Percentiles rank a stretch among this genome's conserved stretches.
Conservation (phyloP, 306 rosid species). For the Cucumis cinereus region DNA sequence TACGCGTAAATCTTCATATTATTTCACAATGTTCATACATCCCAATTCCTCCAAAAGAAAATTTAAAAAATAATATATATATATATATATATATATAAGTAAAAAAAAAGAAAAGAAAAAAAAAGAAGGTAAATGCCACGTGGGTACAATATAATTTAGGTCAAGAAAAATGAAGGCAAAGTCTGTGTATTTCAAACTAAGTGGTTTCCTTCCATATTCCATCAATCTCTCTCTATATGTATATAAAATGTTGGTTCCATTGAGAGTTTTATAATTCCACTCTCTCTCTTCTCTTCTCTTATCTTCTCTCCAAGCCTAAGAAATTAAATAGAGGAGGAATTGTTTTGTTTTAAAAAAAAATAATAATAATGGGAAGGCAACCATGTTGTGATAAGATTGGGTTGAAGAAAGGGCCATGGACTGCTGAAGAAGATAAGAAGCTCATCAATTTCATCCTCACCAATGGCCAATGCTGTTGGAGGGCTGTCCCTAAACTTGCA, state of each 20-base stretch:
- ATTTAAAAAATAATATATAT: too few species aligned
- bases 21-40: background rate
- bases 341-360: too few species aligned
- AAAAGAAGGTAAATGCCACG: background rate
- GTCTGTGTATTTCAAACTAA: background rate
- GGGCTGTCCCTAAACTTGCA: constrained; percentile 71
- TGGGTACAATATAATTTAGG: background rate
- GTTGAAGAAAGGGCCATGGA: constrained; percentile 70
- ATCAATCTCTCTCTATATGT: background rate
- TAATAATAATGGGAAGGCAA: constrained; percentile 58
- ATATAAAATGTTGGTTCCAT: background rate
- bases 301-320: background rate
- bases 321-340: background rate
- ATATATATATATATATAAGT: too few species aligned
- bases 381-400: constrained; percentile 74
- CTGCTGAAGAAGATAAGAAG: constrained; percentile 16
- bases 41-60: background rate
- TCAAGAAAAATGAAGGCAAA: background rate
- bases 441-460: constrained; percentile 49
- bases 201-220: background rate
- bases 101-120: too few species aligned
- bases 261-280: background rate
- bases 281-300: background rate
- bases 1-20: background rate
- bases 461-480: constrained; percentile 72